Evolutionary conservation across 129 eudicot species (phyloP), one percentile per base, ranked within the genome.

Genomic region (Lactuca sativa): DNA sequence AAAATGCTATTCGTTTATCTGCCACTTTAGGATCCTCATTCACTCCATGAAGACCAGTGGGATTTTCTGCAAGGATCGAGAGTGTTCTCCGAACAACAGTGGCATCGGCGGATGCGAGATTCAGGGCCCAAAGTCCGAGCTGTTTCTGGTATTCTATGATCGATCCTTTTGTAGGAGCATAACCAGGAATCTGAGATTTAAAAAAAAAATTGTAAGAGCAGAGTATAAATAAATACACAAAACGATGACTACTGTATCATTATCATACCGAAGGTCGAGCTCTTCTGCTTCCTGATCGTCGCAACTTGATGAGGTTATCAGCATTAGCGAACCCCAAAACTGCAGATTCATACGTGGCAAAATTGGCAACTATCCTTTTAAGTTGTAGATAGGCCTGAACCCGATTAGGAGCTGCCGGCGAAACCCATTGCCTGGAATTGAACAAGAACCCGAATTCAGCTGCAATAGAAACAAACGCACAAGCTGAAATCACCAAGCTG

Each of bases 401-500:
- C 71, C 80, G 49, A 56, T 82, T 93, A 12, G 83, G 82, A 13
- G 44, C 88, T 47, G 82, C 72, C 6, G 86, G 79, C 64, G 59
- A 73, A 59, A 43, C 83, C 92, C 95, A 93, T 66, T 86, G 90
- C 68, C 80, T 66, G 0, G 86, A 69, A 59, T 93, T 82, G 25
- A 82, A 92, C 85, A 86, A 7, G 74, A 83, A 16, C 52, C 96
- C 98, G 6, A 89, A 60, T 62, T 89, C 98, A 10, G 96, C 98
- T 56, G 92, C 95, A 59, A 92, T 66, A 0, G 95, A 89, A 56
- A 85, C 96, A 68, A 89, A 92, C 78, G 95, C 98, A 78, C 95
- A 92, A 54, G 92, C 98, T 4, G 90, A 89, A 73, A 92, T 41
- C 7, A 92, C 85, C 85, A 92, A 80, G 58, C 82, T 63, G 4